Conservation (phyloP, 208 protist genomes). For the Trypanosoma melophagium region DNA sequence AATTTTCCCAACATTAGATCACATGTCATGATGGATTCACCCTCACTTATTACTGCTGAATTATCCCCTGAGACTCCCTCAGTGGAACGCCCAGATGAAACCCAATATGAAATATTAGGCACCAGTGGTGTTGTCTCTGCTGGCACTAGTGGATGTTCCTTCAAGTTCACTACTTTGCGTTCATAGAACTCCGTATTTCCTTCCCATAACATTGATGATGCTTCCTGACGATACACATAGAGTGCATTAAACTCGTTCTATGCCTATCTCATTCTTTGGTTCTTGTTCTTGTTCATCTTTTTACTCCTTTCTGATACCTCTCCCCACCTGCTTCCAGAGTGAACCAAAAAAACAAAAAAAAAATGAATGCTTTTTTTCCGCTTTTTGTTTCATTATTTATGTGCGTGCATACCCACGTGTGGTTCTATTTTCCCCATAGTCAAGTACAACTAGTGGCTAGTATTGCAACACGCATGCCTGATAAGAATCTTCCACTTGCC, state of each 20-base stretch:
- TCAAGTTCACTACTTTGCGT: slow-evolving; percentile 23
- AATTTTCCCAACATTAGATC: background rate
- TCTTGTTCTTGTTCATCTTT: slow-evolving; percentile 21
- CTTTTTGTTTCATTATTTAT: background rate
- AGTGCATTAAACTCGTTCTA: slow-evolving; percentile 9
- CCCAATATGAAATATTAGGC: background rate
- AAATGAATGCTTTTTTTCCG: background rate
- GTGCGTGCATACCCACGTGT: no score
- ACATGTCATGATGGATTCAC: background rate
- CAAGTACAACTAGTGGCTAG: no score
- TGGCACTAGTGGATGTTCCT: background rate
- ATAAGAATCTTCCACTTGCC: no score
- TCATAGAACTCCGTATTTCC: slow-evolving; percentile 8
- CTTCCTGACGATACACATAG: no score
- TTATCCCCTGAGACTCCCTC: slow-evolving; percentile 7
- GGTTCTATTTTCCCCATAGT: no score
- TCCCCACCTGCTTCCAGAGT: background rate
- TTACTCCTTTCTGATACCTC: background rate
- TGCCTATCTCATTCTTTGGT: slow-evolving; percentile 9
- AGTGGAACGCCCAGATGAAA: background rate
- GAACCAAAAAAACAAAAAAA: no score
- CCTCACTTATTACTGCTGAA: slow-evolving; percentile 6
- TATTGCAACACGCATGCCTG: no score
- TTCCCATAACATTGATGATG: background rate
- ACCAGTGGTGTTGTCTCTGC: background rate